phyloP scores from a whole-genome alignment of 192 early-diverging fungal species.

The Backusella westeae region DNA sequence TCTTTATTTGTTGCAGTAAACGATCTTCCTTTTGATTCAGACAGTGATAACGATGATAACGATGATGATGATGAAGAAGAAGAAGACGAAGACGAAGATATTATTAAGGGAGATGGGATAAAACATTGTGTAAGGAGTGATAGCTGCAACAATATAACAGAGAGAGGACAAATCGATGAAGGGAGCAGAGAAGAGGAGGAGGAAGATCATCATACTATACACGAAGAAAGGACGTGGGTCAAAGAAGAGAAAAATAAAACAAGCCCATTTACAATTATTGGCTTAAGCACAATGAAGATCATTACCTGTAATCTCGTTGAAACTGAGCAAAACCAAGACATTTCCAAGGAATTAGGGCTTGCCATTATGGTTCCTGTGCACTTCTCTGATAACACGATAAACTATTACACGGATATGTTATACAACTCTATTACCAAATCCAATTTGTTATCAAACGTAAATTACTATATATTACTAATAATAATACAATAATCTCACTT shows the following conservation, averaged over 20 bases:
- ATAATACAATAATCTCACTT: neutral
- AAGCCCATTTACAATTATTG: constrained; percentile 5
- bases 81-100: neutral
- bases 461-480: neutral
- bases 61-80: neutral
- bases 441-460: neutral
- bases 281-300: constrained; percentile 7
- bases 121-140: neutral
- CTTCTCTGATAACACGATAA: neutral
- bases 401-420: neutral
- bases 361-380: neutral
- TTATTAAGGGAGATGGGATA: neutral
- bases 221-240: neutral
- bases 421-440: neutral
- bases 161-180: neutral
- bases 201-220: neutral
- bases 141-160: neutral
- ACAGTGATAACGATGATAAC: neutral
- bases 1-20: constrained; percentile 7
- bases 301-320: neutral
- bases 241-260: neutral
- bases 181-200: neutral
- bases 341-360: constrained; percentile 1
- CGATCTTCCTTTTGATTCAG: neutral
- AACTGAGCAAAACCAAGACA: neutral